Base-by-base conservation (phyloP, 192 early-diverging fungal species). In the Gaertneriomyces semiglobifer region DNA sequence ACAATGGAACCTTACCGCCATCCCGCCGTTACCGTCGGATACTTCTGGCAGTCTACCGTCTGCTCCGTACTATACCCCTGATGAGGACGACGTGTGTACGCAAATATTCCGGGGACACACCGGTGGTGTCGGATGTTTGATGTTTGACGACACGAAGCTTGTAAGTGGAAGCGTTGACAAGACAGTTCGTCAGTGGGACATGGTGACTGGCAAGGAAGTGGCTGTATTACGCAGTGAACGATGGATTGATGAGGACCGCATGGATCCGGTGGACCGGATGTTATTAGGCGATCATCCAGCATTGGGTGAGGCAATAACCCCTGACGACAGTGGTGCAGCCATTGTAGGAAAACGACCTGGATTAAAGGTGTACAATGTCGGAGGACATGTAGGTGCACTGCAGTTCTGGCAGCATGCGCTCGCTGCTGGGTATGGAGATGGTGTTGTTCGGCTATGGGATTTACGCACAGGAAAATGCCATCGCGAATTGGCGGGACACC, bases 381-480 rank as follows among this genome's bases (percentile, higher is more conserved):
- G 68, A 4, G 68, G 68, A 25, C 68, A 70, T 46, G 68, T 70
- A 1, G 68, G 68, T 10, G 68, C 69, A 11, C 46, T 79, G 55
- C 68, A 79, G 62, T 79, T 76, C 56, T 76, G 68, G 68, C 65
- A 75, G 39, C 69, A 76, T 47, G 77, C 77, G 11, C 63, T 79
- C 6, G 77, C 74, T 5, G 70, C 77, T 0, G 77, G 77, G 12
- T 76, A 76, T 61, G 77, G 71, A 40, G 77, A 79, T 58, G 77
- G 77, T n/a, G 63, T 74, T 8, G 57, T 79, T 7, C 65, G 77
- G 40, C 38, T 79, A 56, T 79, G 70, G 61, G 77, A 79, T 53
- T 42, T 79, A 50, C 51, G 77, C 19, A 69, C 69, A 6, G 77
- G 73, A 6, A 53, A 59, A 47, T 75, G 77, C 58, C 77, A 78